Conservation (phyloP, 768 basidiomycete species). For the Udeniomyces megalosporus region DNA sequence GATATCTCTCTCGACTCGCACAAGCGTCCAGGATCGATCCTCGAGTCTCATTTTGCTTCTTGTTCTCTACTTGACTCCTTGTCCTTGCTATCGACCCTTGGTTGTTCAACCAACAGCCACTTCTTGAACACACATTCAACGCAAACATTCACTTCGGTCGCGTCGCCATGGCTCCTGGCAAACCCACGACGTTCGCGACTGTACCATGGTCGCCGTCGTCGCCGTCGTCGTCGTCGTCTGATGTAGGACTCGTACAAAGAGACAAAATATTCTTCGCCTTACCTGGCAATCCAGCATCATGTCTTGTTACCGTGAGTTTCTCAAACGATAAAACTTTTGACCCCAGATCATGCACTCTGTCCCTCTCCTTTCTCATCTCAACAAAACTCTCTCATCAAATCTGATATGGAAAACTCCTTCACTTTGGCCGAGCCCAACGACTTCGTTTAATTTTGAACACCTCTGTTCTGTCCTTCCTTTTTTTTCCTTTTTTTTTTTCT, state of each 20-base stretch:
- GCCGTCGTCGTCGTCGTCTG: neutral
- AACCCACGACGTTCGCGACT: conserved; percentile 72
- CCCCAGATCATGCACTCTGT: too few relatives aligned
- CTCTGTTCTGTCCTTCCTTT: too few relatives aligned
- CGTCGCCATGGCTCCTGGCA: conserved; percentile 55
- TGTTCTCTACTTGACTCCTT: neutral
- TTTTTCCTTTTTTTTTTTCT: too few relatives aligned
- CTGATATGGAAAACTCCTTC: too few relatives aligned
- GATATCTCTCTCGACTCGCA: neutral
- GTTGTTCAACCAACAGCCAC: conserved; percentile 33
- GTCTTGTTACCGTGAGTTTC: conserved; percentile 44
- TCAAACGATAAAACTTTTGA: too few relatives aligned
- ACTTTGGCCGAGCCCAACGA: too few relatives aligned
- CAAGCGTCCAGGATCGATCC: too few relatives aligned
- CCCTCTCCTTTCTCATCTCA: too few relatives aligned
- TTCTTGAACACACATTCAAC: conserved; percentile 59
- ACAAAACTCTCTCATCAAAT: too few relatives aligned
- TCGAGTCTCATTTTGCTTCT: neutral
- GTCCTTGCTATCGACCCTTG: neutral
- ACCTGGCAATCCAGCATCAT: conserved; percentile 77
- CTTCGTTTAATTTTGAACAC: too few relatives aligned
- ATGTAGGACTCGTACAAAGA: conserved; percentile 19
- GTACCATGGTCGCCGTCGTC: conserved; percentile 34
- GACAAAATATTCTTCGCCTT: conserved; percentile 62
- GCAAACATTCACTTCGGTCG: conserved; percentile 75